These are phyloP conservation scores for Penicillium argentinense DNA, from an alignment of 495 filamentous ascomycete genomes.

Conservation along the genomic window DNA sequence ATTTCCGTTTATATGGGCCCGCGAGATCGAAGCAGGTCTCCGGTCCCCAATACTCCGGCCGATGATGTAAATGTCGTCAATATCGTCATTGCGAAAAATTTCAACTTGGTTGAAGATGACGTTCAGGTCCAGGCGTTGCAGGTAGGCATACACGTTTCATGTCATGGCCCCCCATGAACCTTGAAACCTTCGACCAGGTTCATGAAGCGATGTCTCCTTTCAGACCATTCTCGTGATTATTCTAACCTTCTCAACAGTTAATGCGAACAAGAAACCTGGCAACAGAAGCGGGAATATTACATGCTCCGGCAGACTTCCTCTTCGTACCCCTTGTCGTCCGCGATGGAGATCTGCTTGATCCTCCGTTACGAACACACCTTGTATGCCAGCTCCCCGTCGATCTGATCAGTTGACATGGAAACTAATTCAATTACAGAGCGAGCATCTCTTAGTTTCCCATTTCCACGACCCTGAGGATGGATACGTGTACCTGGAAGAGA, in stretches of 20 bases:
- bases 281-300: conserved; percentile 66
- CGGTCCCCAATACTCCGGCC: conserved; percentile 11
- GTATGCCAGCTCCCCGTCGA: conserved; percentile 27
- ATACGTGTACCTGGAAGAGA: conserved; percentile 67
- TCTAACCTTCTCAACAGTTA: too few species aligned
- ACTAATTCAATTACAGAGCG: conserved; percentile 53
- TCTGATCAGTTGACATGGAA: not conserved
- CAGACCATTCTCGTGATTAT: too few species aligned
- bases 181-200: too few species aligned
- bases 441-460: conserved; percentile 86
- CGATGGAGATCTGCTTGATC: conserved; percentile 24
- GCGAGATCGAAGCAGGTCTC: conserved; percentile 24
- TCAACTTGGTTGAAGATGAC: conserved; percentile 64
- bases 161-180: too few species aligned
- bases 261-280: conserved; percentile 76
- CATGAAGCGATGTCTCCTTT: too few species aligned
- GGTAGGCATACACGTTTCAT: conserved; percentile 31
- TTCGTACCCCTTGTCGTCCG: conserved; percentile 69
- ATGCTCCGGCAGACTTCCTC: conserved; percentile 77
- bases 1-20: conserved; percentile 17
- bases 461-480: conserved; percentile 74
- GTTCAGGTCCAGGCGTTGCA: conserved; percentile 89
- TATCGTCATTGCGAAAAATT: conserved; percentile 76
- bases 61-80: conserved; percentile 63
- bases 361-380: conserved; percentile 46